These are phyloP conservation scores for Blechomonas ayalai DNA, from an alignment of 208 protist genomes.

Conservation along the genomic window DNA sequence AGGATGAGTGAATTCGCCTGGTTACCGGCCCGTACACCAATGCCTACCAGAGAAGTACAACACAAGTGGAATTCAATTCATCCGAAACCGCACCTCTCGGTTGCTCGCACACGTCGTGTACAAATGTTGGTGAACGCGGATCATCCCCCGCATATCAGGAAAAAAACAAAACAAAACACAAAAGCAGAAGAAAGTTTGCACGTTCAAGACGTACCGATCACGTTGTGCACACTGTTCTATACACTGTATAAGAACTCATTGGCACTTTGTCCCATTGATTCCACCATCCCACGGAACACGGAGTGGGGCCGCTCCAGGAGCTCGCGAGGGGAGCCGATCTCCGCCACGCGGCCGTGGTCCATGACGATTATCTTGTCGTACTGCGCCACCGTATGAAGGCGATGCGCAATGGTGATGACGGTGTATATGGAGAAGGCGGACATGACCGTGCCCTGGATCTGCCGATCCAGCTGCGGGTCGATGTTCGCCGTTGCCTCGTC, in stretches of 20 bases:
- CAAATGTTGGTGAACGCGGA: too few relatives aligned
- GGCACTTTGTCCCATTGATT: constrained; percentile 13
- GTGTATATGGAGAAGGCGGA: constrained; percentile 57
- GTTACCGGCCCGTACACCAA: too few relatives aligned
- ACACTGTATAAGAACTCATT: too few relatives aligned
- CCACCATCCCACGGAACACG: constrained; percentile 37
- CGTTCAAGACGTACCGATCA: not conserved
- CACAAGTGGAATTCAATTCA: too few relatives aligned
- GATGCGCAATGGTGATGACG: constrained; percentile 76
- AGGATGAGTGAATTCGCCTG: not conserved
- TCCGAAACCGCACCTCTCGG: too few relatives aligned
- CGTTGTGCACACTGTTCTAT: constrained; percentile 8
- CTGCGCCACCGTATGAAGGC: constrained; percentile 58
- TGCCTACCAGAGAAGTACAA: too few relatives aligned
- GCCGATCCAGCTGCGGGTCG: constrained; percentile 47
- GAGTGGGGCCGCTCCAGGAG: constrained; percentile 14
- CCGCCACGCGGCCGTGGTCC: constrained; percentile 47
- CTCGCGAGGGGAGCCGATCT: constrained; percentile 47
- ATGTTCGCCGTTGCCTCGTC: constrained; percentile 82
- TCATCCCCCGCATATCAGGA: not conserved
- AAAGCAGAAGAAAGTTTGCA: not conserved
- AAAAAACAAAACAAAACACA: constrained; percentile 9
- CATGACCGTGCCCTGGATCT: constrained; percentile 52
- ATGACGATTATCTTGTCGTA: constrained; percentile 69
- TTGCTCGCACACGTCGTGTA: too few relatives aligned